Evolutionary conservation across 176 grass and related monocot genomes (phyloP).

Genomic region (Zea luxurians): DNA sequence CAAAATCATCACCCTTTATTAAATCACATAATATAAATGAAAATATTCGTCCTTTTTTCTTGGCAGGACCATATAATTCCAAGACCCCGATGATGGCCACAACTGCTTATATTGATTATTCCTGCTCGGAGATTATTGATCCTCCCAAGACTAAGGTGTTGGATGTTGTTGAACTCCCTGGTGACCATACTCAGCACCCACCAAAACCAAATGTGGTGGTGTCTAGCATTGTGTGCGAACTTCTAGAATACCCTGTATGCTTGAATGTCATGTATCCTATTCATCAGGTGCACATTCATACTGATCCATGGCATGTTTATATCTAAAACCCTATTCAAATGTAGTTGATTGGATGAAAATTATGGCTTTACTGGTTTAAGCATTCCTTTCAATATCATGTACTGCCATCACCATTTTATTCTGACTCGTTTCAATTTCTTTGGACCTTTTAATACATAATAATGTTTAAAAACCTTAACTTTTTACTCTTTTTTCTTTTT

Average conservation of each 20-base stretch:
- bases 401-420: not conserved
- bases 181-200: conserved; percentile 54
- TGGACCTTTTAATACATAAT: not conserved
- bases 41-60: no score
- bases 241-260: conserved; percentile 78
- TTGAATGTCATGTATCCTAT: conserved; percentile 83
- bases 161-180: conserved; percentile 64
- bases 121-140: no score
- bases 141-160: no score
- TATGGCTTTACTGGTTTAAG: conserved; percentile 17
- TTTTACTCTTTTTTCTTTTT: not conserved
- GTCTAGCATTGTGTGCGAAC: conserved; percentile 73
- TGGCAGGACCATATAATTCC: no score
- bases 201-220: conserved; percentile 80
- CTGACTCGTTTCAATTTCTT: not conserved
- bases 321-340: conserved; percentile 7
- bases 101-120: no score
- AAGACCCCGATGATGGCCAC: no score
- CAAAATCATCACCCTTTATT: no score
- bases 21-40: no score
- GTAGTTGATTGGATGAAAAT: not conserved
- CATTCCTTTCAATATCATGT: conserved; percentile 24
- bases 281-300: conserved; percentile 57
- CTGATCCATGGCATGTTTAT: not conserved
- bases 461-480: not conserved